Evolutionary conservation across 2,329 filamentous ascomycete genomes (phyloP).

Genomic region (Drechslerella dactyloides): DNA sequence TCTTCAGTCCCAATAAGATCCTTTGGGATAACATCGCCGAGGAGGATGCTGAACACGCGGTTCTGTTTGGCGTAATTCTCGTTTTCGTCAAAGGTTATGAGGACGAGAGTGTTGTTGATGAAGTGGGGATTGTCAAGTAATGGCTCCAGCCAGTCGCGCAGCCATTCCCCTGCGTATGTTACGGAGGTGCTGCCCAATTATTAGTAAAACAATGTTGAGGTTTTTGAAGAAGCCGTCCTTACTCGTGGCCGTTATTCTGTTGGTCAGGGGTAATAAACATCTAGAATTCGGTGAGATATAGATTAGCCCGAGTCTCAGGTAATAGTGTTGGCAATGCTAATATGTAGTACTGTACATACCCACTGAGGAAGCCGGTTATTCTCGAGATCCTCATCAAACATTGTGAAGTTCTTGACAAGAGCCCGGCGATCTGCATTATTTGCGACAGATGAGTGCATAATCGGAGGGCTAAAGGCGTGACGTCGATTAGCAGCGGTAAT

Average conservation of each 20-base stretch:
- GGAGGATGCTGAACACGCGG: conserved; percentile 71
- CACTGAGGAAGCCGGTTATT: conserved; percentile 72
- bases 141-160: conserved; percentile 71
- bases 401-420: conserved; percentile 75
- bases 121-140: conserved; percentile 74
- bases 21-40: conserved; percentile 75
- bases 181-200: conserved; percentile 63
- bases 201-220: not conserved
- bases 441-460: conserved; percentile 72
- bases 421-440: conserved; percentile 67
- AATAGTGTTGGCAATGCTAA: not conserved
- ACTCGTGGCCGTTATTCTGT: conserved; percentile 75
- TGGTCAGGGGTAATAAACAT: conserved; percentile 76
- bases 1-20: conserved; percentile 73
- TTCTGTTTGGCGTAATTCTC: conserved; percentile 72
- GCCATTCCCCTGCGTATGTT: conserved; percentile 72
- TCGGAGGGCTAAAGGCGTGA: conserved; percentile 58
- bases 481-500: not conserved
- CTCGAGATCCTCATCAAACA: conserved; percentile 72
- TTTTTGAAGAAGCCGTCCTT: conserved; percentile 8
- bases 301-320: not conserved
- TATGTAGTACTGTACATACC: conserved; percentile 55
- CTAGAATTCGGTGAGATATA: conserved; percentile 58
- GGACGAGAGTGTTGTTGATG: conserved; percentile 72
- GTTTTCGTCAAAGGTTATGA: conserved; percentile 82